Conservation (phyloP, 2,329 filamentous ascomycete genomes). For the Leptographium galeiforme region DNA sequence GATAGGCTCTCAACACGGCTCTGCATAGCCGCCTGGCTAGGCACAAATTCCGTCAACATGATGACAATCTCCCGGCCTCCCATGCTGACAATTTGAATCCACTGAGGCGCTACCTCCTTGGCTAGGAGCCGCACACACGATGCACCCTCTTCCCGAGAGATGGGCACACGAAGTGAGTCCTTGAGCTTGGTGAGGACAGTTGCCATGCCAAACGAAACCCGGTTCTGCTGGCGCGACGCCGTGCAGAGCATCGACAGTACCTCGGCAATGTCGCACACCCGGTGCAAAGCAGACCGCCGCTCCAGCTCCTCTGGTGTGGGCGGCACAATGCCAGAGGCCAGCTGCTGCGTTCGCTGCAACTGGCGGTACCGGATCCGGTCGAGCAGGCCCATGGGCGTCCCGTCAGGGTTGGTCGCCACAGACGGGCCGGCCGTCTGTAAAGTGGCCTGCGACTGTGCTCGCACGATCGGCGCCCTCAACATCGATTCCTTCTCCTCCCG, state of each 20-base stretch:
- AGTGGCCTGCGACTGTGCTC: background rate
- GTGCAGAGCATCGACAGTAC: constrained; percentile 54
- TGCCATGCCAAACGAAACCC: constrained; percentile 53
- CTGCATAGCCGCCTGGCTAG: constrained; percentile 21
- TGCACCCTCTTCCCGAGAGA: constrained; percentile 38
- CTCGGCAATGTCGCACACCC: constrained; percentile 53
- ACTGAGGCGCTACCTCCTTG: constrained; percentile 40
- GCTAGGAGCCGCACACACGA: constrained; percentile 38
- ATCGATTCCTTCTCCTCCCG: constrained; percentile 21
- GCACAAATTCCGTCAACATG: constrained; percentile 28
- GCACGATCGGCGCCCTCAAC: constrained; percentile 19
- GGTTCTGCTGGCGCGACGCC: constrained; percentile 32
- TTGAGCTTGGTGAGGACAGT: constrained; percentile 50
- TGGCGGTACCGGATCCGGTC: constrained; percentile 66
- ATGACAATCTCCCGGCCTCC: constrained; percentile 44
- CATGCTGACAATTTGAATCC: constrained; percentile 38
- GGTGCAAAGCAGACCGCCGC: constrained; percentile 51
- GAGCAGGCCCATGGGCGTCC: constrained; percentile 48
- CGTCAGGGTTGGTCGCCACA: background rate
- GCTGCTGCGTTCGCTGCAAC: constrained; percentile 27
- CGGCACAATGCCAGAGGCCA: constrained; percentile 28
- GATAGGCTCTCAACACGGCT: constrained; percentile 14
- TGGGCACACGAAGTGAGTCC: constrained; percentile 48
- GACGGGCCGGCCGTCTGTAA: background rate
- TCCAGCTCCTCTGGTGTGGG: constrained; percentile 35